Percentiles rank a stretch among this genome's conserved stretches.
phyloP scores from a whole-genome alignment of 2,329 filamentous ascomycete genomes.

The Chaetomium olivaceum region DNA sequence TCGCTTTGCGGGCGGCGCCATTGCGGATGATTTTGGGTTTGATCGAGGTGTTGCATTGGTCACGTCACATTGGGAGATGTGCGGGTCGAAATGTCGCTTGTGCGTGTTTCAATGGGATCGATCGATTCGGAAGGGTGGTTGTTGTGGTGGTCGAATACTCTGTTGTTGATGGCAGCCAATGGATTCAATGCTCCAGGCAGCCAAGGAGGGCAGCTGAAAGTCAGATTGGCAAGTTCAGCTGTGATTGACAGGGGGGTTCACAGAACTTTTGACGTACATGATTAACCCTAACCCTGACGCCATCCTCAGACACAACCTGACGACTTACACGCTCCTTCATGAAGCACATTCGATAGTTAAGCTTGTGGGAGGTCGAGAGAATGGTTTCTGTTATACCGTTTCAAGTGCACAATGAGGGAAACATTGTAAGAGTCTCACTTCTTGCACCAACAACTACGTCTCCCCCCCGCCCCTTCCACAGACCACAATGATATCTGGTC shows the following conservation, averaged over 20 bases:
- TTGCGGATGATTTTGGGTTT: conserved; percentile 36
- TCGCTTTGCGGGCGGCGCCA: conserved; percentile 58
- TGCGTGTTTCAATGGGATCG: conserved; percentile 11
- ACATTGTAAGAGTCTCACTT: neutral
- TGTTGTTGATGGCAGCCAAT: conserved; percentile 4
- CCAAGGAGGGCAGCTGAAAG: conserved; percentile 17
- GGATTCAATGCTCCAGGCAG: conserved; percentile 1
- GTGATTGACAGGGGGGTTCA: neutral
- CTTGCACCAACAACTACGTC: neutral
- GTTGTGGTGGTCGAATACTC: neutral
- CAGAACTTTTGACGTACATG: neutral
- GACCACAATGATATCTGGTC: neutral
- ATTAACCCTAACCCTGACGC: conserved; percentile 4
- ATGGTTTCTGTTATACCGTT: no score
- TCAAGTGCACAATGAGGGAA: neutral
- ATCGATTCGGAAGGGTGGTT: neutral
- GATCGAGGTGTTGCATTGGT: conserved; percentile 27
- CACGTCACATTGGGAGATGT: conserved; percentile 11
- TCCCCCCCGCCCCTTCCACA: no score
- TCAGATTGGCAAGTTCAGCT: neutral
- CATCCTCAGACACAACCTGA: neutral
- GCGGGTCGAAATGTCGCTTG: no score
- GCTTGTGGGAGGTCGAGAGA: no score
- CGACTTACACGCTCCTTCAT: neutral
- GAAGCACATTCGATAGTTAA: no score